Conservation (phyloP, 352 stramenopile genomes). For the Pythium coloratum region DNA sequence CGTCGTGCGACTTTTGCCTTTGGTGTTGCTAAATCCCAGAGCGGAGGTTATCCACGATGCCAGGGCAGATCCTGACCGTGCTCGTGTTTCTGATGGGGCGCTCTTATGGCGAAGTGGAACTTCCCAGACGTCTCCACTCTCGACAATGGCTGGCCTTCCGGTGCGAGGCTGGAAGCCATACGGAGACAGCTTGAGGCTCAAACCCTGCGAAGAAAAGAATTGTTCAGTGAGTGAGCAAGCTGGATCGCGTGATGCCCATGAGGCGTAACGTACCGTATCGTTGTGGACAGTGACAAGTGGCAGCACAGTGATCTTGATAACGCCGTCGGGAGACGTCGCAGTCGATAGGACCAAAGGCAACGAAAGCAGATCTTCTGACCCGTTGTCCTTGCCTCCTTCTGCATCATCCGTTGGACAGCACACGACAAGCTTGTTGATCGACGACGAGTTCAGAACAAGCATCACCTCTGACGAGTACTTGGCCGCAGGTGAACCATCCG, state of each 20-base stretch:
- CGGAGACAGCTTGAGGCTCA: slow-evolving; percentile 6
- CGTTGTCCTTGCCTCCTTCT: not conserved
- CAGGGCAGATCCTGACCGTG: slow-evolving; percentile 3
- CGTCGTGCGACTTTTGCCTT: slow-evolving; percentile 12
- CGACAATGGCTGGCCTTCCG: not conserved
- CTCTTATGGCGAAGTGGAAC: slow-evolving; percentile 3
- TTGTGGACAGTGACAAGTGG: slow-evolving; percentile 26
- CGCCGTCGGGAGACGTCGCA: not conserved
- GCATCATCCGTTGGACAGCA: not conserved
- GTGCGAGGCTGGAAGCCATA: not conserved
- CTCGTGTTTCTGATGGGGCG: not conserved
- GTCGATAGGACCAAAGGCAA: slow-evolving; percentile 13
- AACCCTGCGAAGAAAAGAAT: slow-evolving; percentile 10
- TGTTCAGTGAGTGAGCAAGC: too few relatives aligned
- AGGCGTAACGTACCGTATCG: slow-evolving; percentile 20
- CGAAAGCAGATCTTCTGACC: not conserved
- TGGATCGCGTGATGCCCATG: too few relatives aligned
- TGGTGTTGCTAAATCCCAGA: slow-evolving; percentile 5
- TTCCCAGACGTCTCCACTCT: slow-evolving; percentile 9
- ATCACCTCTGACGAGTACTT: slow-evolving; percentile 9
- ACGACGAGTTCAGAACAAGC: slow-evolving; percentile 1
- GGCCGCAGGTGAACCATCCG: not conserved
- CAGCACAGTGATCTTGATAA: slow-evolving; percentile 10
- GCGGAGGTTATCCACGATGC: slow-evolving; percentile 25
- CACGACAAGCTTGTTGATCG: slow-evolving; percentile 3